Evolutionary conservation across 495 filamentous ascomycete species (phyloP), one percentile per base, ranked within the genome.

Genomic region (Penicillium cosmopolitanum): DNA sequence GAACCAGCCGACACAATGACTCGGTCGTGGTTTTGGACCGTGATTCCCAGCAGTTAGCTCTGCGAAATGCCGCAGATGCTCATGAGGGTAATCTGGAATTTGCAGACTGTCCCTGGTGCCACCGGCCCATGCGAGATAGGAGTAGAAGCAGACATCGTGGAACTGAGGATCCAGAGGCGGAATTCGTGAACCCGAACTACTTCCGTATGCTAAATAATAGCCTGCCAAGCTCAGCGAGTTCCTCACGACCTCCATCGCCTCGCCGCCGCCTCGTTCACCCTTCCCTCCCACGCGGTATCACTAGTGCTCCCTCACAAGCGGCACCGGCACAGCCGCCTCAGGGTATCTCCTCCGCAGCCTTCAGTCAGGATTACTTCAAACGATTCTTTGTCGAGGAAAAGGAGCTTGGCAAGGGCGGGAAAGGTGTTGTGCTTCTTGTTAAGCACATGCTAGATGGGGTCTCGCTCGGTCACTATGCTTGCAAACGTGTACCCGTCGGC

Each of bases 401-500:
- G 9, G 87, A 92, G 66, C 82, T 98, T 5, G 95, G 95, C 13
- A 85, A 88, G 67, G 95, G 95, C 10, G 95, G 95, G 3, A 97
- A 96, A 65, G 95, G 95, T 1, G 93, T 98, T 36, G 95, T 98
- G 2, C 68, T 98, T 55, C 81, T 97, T 11, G 96, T 98, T 11
- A 87, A 87, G 47, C 95, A 98, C 76, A 77, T 96, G 54, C 82
- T 98, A 52, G 95, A 97, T 70, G 86, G 90, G 7, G 92, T 96
- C 35, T 81, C 85, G 13, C 84, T 98, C 6, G 95, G 89, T 1
- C 84, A 96, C 55, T 98, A 96, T 73, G 95, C 95, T 23, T 98
- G 95, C 80, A 98, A 98, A 72, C 85, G 95, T 38, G 92, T 98
- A 1, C 96, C 95, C 4, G 95, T 98, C 13, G 91, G 95, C 21